A percentile compares a stretch with the other conserved stretches of the same genome.
phyloP scores from a whole-genome alignment of 208 protist species.

The Acanthamoeba polyphaga region DNA sequence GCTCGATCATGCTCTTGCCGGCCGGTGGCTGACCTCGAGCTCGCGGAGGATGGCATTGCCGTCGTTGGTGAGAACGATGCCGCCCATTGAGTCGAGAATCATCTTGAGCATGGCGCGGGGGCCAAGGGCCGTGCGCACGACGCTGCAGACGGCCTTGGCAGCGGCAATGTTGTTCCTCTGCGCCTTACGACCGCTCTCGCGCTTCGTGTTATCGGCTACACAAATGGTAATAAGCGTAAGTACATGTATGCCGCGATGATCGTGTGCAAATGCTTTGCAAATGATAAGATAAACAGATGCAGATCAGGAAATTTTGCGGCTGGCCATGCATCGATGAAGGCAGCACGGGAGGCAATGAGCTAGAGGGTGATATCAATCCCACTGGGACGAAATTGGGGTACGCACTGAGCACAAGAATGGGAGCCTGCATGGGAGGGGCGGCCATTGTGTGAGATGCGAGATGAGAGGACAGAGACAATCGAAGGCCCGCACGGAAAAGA shows the following conservation, averaged over 20 bases:
- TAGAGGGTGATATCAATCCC: background rate
- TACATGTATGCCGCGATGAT: too few species aligned
- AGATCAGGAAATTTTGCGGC: background rate
- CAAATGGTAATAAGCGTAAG: too few species aligned
- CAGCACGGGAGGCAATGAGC: too few species aligned
- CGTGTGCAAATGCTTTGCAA: too few species aligned
- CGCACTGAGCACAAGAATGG: constrained; percentile 74
- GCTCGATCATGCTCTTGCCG: constrained; percentile 99
- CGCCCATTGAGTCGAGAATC: constrained; percentile 99
- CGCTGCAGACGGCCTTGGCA: constrained; percentile 98
- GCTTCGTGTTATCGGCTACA: constrained; percentile 96
- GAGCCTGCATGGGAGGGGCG: constrained; percentile 63
- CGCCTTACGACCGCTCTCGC: constrained; percentile 97
- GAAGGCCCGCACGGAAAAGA: background rate
- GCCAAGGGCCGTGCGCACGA: constrained; percentile 99
- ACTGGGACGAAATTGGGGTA: background rate
- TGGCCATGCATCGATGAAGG: background rate
- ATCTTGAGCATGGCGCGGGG: constrained; percentile 99
- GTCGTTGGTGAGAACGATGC: constrained; percentile 99
- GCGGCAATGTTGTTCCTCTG: constrained; percentile 99
- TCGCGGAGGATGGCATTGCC: constrained; percentile 99
- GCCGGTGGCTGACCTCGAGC: constrained; percentile 99
- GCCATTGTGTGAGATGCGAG: constrained; percentile 22
- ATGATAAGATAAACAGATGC: too few species aligned
- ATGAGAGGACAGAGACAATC: background rate